A percentile compares a stretch with the other conserved stretches of the same genome.
Evolutionary conservation across 306 rosid genomes (phyloP).

Genomic region (Medicago lupulina): DNA sequence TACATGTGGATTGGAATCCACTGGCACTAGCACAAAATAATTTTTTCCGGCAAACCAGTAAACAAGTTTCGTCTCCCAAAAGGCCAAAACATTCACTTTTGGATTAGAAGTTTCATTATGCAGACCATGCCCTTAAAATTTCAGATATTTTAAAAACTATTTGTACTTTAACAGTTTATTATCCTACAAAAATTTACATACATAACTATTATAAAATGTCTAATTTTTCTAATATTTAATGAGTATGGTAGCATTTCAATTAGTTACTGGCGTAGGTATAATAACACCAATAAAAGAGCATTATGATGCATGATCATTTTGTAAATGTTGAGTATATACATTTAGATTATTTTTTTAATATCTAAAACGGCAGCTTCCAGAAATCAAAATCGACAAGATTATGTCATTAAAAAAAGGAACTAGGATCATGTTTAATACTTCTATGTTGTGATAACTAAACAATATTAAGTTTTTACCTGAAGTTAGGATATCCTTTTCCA

Average conservation of each 20-base stretch:
- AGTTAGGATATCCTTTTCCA: slow-evolving; percentile 91
- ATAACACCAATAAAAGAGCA: slow-evolving; percentile 29
- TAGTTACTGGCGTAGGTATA: neutral
- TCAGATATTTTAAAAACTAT: slow-evolving; percentile 22
- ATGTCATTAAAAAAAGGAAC: slow-evolving; percentile 3
- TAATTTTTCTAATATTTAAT: slow-evolving; percentile 14
- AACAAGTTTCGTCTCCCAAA: neutral
- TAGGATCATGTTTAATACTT: slow-evolving; percentile 24
- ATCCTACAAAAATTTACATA: neutral
- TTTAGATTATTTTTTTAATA: slow-evolving; percentile 25
- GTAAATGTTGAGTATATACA: slow-evolving; percentile 9
- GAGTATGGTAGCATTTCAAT: slow-evolving; percentile 17
- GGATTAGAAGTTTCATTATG: slow-evolving; percentile 27
- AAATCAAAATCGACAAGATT: slow-evolving; percentile 14
- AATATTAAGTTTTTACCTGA: slow-evolving; percentile 70
- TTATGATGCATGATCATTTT: slow-evolving; percentile 7
- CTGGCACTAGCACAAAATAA: slow-evolving; percentile 20
- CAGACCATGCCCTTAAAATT: neutral
- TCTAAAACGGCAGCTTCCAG: slow-evolving; percentile 22
- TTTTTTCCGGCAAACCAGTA: neutral
- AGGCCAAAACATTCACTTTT: neutral
- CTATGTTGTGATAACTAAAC: slow-evolving; percentile 9
- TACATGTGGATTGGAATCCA: slow-evolving; percentile 22
- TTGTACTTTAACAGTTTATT: slow-evolving; percentile 12
- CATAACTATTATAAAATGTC: slow-evolving; percentile 14